phyloP scores from a whole-genome alignment of 2,329 filamentous ascomycete genomes.

The Colletotrichum melonis region DNA sequence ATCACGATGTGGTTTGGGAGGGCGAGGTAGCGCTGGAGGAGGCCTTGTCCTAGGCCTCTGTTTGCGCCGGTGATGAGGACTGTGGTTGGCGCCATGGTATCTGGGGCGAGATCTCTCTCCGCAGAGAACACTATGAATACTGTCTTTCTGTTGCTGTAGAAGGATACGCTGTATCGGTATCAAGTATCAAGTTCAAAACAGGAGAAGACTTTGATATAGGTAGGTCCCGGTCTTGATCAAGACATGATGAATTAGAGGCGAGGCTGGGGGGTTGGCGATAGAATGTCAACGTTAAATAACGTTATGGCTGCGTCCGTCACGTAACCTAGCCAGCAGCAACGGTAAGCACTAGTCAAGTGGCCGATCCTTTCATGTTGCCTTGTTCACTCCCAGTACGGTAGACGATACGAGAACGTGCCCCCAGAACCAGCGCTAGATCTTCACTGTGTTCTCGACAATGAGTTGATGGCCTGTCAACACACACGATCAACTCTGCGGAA shows the following conservation, averaged over 20 bases:
- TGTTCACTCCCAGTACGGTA: background rate
- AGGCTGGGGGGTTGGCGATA: background rate
- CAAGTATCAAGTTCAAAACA: background rate
- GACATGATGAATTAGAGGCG: background rate
- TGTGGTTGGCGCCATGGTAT: background rate
- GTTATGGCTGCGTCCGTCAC: background rate
- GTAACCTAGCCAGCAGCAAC: background rate
- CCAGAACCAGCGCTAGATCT: background rate
- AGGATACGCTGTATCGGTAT: background rate
- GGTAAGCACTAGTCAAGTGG: background rate
- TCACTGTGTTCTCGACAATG: background rate
- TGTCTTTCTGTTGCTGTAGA: background rate
- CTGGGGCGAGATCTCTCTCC: background rate
- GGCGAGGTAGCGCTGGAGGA: conserved; percentile 51
- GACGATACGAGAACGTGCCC: no score
- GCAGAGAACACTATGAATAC: background rate
- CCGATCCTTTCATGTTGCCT: background rate
- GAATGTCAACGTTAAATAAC: background rate
- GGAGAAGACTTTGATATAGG: background rate
- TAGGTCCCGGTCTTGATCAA: background rate
- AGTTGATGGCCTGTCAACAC: rapidly evolving
- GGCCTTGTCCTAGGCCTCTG: conserved; percentile 50
- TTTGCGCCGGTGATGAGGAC: conserved; percentile 51
- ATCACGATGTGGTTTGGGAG: conserved; percentile 66
- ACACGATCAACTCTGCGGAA: background rate